Evolutionary conservation across 2,329 filamentous ascomycete genomes (phyloP), one percentile per base, ranked within the genome.

Genomic region (Tolypocladium tundrense): DNA sequence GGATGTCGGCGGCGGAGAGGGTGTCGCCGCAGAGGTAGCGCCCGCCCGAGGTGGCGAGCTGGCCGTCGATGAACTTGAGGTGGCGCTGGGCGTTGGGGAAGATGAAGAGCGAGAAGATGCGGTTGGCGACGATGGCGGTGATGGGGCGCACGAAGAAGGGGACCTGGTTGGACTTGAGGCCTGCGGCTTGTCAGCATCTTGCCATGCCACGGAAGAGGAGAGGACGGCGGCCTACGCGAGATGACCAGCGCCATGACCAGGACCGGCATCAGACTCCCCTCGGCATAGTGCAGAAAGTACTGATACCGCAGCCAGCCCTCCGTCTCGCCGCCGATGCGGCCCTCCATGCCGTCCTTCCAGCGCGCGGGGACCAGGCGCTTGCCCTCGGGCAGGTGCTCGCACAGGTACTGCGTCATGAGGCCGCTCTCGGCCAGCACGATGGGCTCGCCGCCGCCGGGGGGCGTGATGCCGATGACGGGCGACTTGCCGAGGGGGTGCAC

Each of bases 401-500:
- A 81, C 31, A 97, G 77, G 70, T 96, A 97, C 74, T 96, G 88
- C 13, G 85, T 78, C 65, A 97, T 93, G 59, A 86, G 81, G 7
- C 82, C 91, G 51, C 88, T 93, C 75, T 97, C 93, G 11, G 90
- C 90, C 53, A 97, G 75, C 0, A 93, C 81, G 13, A 83, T 66
- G 2, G 80, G 76, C 63, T 80, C 69, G n/a, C 60, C 62, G 4
- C 66, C 67, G 27, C 70, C 73, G 0, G 74, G 64, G 0, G 76
- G 69, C n/a, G 72, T 75, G 64, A 97, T 77, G 10, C 82, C 83
- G 62, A 97, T 75, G 48, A 93, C 75, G 0, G 93, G 93, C 1
- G 90, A 91, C 71, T 96, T 96, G 61, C 93, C 93, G 4, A 97
- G 79, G 0, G 90, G 88, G 67, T 96, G 91, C 42, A 96, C 74